Evolutionary conservation across 305 asterid species (phyloP).

Genomic region (Solanum hybrid): DNA sequence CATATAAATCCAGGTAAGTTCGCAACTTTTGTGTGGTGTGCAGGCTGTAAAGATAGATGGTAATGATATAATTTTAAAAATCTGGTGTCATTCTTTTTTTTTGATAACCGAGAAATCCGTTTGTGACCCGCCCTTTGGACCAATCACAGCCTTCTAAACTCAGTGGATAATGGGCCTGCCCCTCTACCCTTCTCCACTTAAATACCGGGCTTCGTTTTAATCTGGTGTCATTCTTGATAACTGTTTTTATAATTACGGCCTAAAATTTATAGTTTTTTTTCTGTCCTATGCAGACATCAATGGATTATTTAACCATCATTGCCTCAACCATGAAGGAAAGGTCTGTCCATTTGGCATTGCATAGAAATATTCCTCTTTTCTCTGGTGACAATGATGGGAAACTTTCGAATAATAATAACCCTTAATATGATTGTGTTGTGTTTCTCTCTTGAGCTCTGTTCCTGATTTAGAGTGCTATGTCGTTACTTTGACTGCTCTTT

Average conservation of each 20-base stretch:
- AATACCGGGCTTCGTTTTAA: neutral
- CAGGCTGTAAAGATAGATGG: neutral
- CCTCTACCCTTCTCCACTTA: no score
- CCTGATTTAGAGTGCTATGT: neutral
- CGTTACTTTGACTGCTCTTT: neutral
- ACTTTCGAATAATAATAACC: neutral
- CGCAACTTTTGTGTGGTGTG: neutral
- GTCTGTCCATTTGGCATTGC: conserved; percentile 28
- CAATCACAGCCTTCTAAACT: no score
- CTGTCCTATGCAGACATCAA: conserved; percentile 57
- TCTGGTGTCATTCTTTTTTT: neutral
- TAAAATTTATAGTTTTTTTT: neutral
- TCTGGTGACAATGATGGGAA: conserved; percentile 3
- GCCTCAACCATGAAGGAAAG: conserved; percentile 85
- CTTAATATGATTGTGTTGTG: neutral
- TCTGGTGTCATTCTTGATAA: neutral
- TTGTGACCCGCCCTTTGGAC: no score
- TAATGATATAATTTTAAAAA: neutral
- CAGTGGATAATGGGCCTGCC: no score
- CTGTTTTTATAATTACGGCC: neutral
- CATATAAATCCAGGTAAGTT: conserved; percentile 75
- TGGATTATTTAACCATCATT: conserved; percentile 66
- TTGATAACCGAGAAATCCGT: no score
- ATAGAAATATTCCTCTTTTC: neutral
- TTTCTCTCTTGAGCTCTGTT: neutral